phyloP scores from a whole-genome alignment of 2,329 filamentous ascomycete species.

The Hirsutella minnesotensis region DNA sequence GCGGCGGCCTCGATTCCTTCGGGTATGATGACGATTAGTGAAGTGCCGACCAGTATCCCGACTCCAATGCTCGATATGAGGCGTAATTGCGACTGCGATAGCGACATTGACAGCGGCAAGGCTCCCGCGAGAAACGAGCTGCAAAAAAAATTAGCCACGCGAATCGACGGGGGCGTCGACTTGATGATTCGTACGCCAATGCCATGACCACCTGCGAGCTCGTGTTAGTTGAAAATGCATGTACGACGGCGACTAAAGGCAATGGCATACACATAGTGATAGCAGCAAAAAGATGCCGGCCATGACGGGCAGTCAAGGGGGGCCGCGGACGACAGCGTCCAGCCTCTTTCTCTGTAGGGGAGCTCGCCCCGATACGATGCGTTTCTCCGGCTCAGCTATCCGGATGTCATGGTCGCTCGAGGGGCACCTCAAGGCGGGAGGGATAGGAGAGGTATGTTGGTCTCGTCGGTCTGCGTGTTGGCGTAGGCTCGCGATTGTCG shows the following conservation, averaged over 20 bases:
- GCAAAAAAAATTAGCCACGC: conserved; percentile 1
- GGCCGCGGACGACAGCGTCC: background rate
- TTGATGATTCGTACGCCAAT: conserved; percentile 34
- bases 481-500: background rate
- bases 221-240: background rate
- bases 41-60: conserved; percentile 87
- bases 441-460: background rate
- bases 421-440: background rate
- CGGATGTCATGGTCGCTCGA: background rate
- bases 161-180: background rate
- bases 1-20: conserved; percentile 91
- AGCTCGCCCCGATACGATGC: background rate
- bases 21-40: conserved; percentile 92
- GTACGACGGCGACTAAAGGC: background rate
- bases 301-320: conserved; percentile 16
- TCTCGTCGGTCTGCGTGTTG: background rate
- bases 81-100: conserved; percentile 78
- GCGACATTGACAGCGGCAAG: conserved; percentile 75
- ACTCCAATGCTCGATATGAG: conserved; percentile 87
- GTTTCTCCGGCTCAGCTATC: background rate
- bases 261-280: conserved; percentile 24
- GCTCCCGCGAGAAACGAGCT: conserved; percentile 92
- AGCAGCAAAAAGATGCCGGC: conserved; percentile 27
- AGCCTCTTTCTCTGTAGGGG: no score
- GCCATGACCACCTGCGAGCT: conserved; percentile 42